phyloP scores from a whole-genome alignment of 192 early-diverging fungal genomes.

The Rhizophagus sp. region DNA sequence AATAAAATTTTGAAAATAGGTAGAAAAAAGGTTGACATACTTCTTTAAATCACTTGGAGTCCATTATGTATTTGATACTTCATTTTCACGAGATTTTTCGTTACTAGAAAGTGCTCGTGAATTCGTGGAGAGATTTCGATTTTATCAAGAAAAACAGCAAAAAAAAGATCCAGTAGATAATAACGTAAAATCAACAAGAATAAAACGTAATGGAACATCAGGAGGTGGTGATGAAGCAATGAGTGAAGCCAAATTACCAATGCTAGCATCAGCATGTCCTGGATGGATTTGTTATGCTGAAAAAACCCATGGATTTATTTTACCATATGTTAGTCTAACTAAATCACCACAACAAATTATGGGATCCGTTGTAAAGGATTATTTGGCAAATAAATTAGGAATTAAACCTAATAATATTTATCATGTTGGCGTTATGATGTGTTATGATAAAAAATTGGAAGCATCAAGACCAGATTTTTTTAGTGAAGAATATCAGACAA shows the following conservation, averaged over 20 bases:
- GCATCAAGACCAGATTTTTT: conserved; percentile 93
- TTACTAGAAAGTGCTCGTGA: conserved; percentile 83
- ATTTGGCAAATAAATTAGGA: conserved; percentile 66
- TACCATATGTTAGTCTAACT: conserved; percentile 85
- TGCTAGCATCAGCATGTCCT: conserved; percentile 64
- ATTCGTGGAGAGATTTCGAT: conserved; percentile 80
- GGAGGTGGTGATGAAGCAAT: conserved; percentile 29
- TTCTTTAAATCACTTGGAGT: conserved; percentile 83
- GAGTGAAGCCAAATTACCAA: conserved; percentile 43
- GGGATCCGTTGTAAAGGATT: conserved; percentile 86
- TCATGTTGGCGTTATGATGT: conserved; percentile 96
- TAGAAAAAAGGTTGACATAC: conserved; percentile 68
- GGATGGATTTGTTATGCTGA: conserved; percentile 99
- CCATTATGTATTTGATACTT: conserved; percentile 85
- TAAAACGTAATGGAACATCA: conserved; percentile 37
- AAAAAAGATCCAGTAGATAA: conserved; percentile 31
- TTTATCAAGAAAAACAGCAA: conserved; percentile 37
- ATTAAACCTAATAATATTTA: conserved; percentile 76
- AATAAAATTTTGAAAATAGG: conserved; percentile 19
- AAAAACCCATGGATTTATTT: conserved; percentile 89
- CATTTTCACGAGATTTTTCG: conserved; percentile 87
- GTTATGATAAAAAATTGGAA: conserved; percentile 99
- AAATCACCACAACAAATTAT: conserved; percentile 99
- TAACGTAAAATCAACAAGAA: conserved; percentile 34
- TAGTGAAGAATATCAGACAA: conserved; percentile 73